Evolutionary conservation across 345 rosid species (phyloP).

Genomic region (Pelargonium nanum): DNA sequence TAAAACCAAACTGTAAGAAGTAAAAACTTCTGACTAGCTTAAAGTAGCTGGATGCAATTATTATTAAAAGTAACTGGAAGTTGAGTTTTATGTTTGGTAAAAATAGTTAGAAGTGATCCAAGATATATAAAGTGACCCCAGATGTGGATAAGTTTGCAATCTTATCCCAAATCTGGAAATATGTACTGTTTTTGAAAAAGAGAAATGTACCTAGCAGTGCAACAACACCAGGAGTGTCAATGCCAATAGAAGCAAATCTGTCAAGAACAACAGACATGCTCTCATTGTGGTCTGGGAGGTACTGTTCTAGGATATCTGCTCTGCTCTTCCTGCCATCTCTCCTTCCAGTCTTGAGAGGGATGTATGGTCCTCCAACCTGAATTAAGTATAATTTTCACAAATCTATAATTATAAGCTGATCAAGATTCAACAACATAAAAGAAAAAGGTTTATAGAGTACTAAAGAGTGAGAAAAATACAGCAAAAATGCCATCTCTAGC

Average conservation of each 20-base stretch:
- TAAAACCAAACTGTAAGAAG: constrained; percentile 4
- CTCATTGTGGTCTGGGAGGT: constrained; percentile 92
- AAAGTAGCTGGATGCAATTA: too few relatives aligned
- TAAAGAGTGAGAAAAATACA: constrained; percentile 19
- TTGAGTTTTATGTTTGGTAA: too few relatives aligned
- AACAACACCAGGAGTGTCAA: constrained; percentile 74
- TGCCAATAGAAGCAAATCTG: constrained; percentile 63
- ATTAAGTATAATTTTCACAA: not conserved
- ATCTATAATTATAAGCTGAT: too few relatives aligned
- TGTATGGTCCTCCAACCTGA: constrained; percentile 88
- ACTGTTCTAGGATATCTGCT: constrained; percentile 62
- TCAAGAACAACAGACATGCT: constrained; percentile 77
- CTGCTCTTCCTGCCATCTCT: constrained; percentile 87
- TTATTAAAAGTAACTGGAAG: too few relatives aligned
- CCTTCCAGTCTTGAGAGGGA: constrained; percentile 84
- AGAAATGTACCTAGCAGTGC: constrained; percentile 43
- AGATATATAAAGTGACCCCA: too few relatives aligned
- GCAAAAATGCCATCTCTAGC: constrained; percentile 79
- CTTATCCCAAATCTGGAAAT: too few relatives aligned
- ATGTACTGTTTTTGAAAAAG: too few relatives aligned
- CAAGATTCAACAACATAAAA: not conserved
- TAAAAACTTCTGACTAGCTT: not conserved
- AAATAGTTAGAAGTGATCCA: too few relatives aligned
- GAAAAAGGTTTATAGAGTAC: not conserved
- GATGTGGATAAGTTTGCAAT: too few relatives aligned